Conservation (phyloP, 2,329 filamentous ascomycete genomes). For the Thielaviopsis cerberus region DNA sequence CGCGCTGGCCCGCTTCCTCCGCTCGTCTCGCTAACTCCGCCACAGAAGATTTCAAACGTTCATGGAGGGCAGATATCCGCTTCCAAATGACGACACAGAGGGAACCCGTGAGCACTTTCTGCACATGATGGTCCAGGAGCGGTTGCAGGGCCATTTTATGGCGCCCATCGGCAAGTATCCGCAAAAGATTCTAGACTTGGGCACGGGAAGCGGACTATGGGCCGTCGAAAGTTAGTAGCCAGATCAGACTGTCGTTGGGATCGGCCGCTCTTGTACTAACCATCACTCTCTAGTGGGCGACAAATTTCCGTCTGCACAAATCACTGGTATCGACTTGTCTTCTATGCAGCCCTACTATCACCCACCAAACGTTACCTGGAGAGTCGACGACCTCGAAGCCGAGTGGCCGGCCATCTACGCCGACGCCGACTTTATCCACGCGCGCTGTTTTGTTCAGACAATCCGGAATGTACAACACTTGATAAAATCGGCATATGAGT, state of each 20-base stretch:
- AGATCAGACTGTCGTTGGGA: no score
- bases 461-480: slow-evolving; percentile 32
- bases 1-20: not conserved
- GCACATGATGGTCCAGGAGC: slow-evolving; percentile 30
- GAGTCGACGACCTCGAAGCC: slow-evolving; percentile 22
- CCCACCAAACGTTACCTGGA: slow-evolving; percentile 38
- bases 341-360: slow-evolving; percentile 28
- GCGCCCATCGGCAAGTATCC: slow-evolving; percentile 27
- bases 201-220: slow-evolving; percentile 36
- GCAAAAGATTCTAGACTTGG: slow-evolving; percentile 32
- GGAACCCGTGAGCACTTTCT: slow-evolving; percentile 30
- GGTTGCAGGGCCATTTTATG: slow-evolving; percentile 24
- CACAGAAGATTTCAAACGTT: slow-evolving; percentile 31
- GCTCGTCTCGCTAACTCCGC: not conserved
- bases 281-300: slow-evolving; percentile 24
- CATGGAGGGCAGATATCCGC: slow-evolving; percentile 27
- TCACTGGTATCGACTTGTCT: slow-evolving; percentile 28
- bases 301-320: slow-evolving; percentile 24
- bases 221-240: slow-evolving; percentile 29
- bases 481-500: slow-evolving; percentile 28
- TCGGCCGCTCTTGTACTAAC: not conserved
- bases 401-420: slow-evolving; percentile 20
- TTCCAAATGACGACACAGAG: slow-evolving; percentile 35
- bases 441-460: slow-evolving; percentile 30
- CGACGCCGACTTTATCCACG: slow-evolving; percentile 34